These are phyloP conservation scores for Talinum fruticosum DNA, from an alignment of 148 eudicot species.

Conservation along the genomic window DNA sequence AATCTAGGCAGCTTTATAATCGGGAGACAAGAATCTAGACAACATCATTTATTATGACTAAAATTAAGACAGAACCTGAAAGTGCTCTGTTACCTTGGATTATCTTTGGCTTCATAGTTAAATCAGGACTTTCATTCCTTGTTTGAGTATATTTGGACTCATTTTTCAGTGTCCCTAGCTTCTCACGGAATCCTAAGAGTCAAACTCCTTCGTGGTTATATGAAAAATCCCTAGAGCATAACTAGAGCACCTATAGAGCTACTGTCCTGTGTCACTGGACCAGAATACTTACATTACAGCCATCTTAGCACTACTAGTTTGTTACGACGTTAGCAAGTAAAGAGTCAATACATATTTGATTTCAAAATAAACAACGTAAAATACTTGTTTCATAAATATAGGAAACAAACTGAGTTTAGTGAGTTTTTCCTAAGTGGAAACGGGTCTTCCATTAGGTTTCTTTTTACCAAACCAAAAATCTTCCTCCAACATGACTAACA, in stretches of 20 bases:
- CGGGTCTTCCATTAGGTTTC: neutral
- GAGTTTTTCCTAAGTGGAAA: neutral
- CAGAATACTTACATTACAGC: neutral
- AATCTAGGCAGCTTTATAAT: no score
- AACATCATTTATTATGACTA: no score
- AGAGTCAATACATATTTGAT: neutral
- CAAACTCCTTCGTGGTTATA: neutral
- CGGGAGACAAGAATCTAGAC: neutral
- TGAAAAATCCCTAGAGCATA: neutral
- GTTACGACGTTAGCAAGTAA: neutral
- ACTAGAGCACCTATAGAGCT: neutral
- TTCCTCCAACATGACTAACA: neutral
- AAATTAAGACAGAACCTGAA: neutral
- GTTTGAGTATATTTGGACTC: no score
- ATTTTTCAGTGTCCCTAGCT: no score
- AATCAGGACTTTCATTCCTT: no score
- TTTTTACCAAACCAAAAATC: neutral
- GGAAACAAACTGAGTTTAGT: neutral
- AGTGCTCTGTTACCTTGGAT: no score
- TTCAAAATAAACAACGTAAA: neutral
- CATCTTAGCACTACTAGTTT: neutral
- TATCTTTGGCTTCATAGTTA: no score
- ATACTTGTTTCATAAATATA: neutral
- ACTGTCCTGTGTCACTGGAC: neutral
- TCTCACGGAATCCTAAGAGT: neutral